These are phyloP conservation scores for Alisma plantagoaquatica DNA, from an alignment of 106 monocot species.

Conservation along the genomic window DNA sequence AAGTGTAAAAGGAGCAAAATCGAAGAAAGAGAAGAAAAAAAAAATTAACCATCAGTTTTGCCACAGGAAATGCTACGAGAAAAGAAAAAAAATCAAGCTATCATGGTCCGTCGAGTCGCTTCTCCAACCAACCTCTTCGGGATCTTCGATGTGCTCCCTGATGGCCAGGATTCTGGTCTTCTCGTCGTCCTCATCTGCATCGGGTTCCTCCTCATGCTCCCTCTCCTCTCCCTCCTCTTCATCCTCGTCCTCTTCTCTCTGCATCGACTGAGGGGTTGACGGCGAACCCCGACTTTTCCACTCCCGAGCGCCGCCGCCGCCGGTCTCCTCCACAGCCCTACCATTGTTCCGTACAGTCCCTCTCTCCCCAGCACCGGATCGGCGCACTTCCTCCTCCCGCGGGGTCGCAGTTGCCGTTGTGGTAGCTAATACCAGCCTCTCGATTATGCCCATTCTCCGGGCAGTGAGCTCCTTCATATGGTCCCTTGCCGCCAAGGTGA, in stretches of 20 bases:
- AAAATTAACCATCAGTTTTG: no score
- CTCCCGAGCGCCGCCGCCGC: background rate
- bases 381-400: no score
- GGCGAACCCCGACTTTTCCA: no score
- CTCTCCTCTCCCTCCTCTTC: background rate
- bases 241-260: constrained; percentile 1
- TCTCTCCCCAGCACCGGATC: background rate
- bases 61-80: no score
- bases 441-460: constrained; percentile 42
- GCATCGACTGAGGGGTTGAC: background rate
- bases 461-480: constrained; percentile 32
- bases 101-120: no score
- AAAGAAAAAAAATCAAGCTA: no score
- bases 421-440: no score
- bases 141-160: constrained; percentile 46
- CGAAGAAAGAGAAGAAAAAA: no score
- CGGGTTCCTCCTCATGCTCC: background rate
- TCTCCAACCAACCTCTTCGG: constrained; percentile 42
- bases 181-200: constrained; percentile 12
- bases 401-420: no score
- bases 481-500: constrained; percentile 37
- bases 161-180: constrained; percentile 42
- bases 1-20: no score
- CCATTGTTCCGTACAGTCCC: background rate
- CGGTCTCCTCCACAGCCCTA: background rate